Evolutionary conservation across 1,284 basidiomycete species (phyloP).

Genomic region (Irpex sp.): DNA sequence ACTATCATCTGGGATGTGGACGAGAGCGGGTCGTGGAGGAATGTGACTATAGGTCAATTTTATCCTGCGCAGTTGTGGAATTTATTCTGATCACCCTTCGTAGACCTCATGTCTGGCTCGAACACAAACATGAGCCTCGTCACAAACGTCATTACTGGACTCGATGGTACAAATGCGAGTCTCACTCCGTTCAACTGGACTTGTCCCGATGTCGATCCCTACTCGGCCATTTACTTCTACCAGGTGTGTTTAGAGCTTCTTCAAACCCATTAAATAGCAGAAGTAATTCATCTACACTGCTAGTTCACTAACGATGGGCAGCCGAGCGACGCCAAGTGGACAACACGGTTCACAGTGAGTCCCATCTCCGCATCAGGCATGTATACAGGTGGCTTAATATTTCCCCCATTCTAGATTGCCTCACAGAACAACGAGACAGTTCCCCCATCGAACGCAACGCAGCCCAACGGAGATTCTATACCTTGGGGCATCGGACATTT

Average conservation of each 20-base stretch:
- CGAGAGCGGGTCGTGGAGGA: slow-evolving; percentile 30
- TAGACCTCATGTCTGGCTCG: slow-evolving; percentile 38
- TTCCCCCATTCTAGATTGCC: slow-evolving; percentile 23
- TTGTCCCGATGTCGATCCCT: slow-evolving; percentile 36
- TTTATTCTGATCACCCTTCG: no score
- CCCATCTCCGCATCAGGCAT: not conserved
- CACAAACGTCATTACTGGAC: slow-evolving; percentile 23
- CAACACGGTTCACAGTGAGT: slow-evolving; percentile 35
- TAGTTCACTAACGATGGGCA: slow-evolving; percentile 34
- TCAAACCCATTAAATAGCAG: not conserved
- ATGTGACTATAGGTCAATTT: slow-evolving; percentile 33
- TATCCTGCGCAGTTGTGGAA: not conserved
- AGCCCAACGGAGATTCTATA: slow-evolving; percentile 30
- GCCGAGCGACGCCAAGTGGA: slow-evolving; percentile 29
- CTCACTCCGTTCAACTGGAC: slow-evolving; percentile 33
- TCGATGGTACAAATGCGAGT: slow-evolving; percentile 33
- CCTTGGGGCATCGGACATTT: slow-evolving; percentile 30
- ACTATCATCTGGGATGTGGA: slow-evolving; percentile 29
- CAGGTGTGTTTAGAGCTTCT: slow-evolving; percentile 23
- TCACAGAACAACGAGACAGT: slow-evolving; percentile 24
- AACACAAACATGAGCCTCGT: slow-evolving; percentile 35
- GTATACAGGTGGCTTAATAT: not conserved
- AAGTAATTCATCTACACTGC: not conserved
- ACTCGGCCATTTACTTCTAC: slow-evolving; percentile 38
- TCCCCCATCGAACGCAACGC: slow-evolving; percentile 26